phyloP scores from a whole-genome alignment of 495 filamentous ascomycete species.

The Aspergillus sparsus region DNA sequence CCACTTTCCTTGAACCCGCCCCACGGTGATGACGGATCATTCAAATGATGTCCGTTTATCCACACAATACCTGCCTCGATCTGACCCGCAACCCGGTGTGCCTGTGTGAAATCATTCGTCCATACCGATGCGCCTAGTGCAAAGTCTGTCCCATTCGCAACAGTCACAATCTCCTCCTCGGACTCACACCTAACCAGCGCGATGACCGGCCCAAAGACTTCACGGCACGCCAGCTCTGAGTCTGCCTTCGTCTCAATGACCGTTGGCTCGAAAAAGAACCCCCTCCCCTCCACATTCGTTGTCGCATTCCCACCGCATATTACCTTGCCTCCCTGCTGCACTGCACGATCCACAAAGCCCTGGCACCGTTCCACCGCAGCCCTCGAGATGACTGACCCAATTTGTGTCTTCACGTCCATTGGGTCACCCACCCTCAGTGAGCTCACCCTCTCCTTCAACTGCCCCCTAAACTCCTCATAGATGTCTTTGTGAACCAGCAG shows the following conservation, averaged over 20 bases:
- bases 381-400: constrained; percentile 46
- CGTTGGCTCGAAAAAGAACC: constrained; percentile 62
- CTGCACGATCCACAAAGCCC: constrained; percentile 38
- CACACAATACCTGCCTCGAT: constrained; percentile 63
- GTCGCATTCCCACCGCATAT: constrained; percentile 40
- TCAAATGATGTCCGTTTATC: constrained; percentile 64
- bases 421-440: constrained; percentile 50
- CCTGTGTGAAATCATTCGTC: constrained; percentile 59
- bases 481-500: constrained; percentile 55
- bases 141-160: constrained; percentile 54
- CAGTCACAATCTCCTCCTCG: constrained; percentile 46
- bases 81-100: constrained; percentile 54
- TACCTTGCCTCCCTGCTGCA: constrained; percentile 29
- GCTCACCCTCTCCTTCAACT: constrained; percentile 43
- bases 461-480: constrained; percentile 37
- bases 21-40: constrained; percentile 62
- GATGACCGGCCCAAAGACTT: constrained; percentile 55
- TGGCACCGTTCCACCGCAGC: constrained; percentile 39
- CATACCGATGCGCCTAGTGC: constrained; percentile 58
- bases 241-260: constrained; percentile 42
- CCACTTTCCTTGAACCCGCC: constrained; percentile 58
- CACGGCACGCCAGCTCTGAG: constrained; percentile 39
- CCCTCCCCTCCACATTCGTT: constrained; percentile 38
- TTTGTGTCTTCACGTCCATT: constrained; percentile 42
- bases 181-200: constrained; percentile 48